Conservation (phyloP, 2,329 filamentous ascomycete species). For the Calonectria henricotiae region DNA sequence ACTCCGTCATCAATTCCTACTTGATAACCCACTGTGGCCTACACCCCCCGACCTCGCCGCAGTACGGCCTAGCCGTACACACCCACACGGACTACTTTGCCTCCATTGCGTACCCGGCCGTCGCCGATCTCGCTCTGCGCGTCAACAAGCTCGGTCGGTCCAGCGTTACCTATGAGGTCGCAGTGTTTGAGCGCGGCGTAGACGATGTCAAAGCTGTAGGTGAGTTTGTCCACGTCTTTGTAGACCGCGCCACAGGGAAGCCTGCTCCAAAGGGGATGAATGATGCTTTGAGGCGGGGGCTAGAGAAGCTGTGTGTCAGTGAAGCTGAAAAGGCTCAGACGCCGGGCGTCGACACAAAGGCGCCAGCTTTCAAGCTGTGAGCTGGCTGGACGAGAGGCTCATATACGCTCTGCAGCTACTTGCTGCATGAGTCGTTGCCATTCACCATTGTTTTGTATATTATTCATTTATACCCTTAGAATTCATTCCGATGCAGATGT, state of each 20-base stretch:
- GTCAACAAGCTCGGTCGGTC: constrained; percentile 89
- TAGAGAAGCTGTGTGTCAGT: constrained; percentile 70
- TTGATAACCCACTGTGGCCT: constrained; percentile 85
- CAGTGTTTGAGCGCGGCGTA: constrained; percentile 83
- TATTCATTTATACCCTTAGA: constrained; percentile 5
- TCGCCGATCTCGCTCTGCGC: constrained; percentile 85
- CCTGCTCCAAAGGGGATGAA: constrained; percentile 79
- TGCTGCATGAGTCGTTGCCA: constrained; percentile 4
- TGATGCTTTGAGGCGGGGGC: constrained; percentile 70
- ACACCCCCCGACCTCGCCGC: constrained; percentile 77
- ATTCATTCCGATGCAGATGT: neutral
- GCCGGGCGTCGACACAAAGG: constrained; percentile 38
- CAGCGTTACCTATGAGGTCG: constrained; percentile 92
- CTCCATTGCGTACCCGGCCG: constrained; percentile 84
- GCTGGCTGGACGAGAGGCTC: neutral
- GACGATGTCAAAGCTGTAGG: constrained; percentile 85
- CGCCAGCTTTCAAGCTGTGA: constrained; percentile 25
- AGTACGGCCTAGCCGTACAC: constrained; percentile 89
- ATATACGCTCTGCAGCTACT: constrained; percentile 2
- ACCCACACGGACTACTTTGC: constrained; percentile 90
- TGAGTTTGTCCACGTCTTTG: constrained; percentile 90
- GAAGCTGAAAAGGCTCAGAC: constrained; percentile 25
- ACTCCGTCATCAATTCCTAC: constrained; percentile 92
- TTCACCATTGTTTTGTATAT: constrained; percentile 12
- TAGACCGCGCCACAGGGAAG: constrained; percentile 80